Evolutionary conservation across 2,329 filamentous ascomycete species (phyloP).

Genomic region (Colletotrichum chlorophyti): DNA sequence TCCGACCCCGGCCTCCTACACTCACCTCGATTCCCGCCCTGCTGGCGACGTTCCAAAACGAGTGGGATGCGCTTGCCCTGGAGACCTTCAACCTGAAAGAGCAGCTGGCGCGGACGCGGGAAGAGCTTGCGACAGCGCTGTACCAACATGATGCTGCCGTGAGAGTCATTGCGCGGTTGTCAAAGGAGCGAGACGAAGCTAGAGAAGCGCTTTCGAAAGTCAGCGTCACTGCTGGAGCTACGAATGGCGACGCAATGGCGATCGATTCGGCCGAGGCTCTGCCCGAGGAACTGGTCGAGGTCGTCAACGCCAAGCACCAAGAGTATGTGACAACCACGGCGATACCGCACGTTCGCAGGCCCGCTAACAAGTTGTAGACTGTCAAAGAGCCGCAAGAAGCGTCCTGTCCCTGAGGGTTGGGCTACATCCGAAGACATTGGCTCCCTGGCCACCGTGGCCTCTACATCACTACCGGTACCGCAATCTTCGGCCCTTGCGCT

Average conservation of each 20-base stretch:
- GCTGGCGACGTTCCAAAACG: slow-evolving; percentile 93
- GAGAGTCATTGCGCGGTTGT: slow-evolving; percentile 88
- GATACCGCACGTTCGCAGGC: slow-evolving; percentile 19
- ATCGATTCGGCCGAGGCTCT: slow-evolving; percentile 79
- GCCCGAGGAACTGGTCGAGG: slow-evolving; percentile 72
- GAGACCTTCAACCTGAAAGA: slow-evolving; percentile 92
- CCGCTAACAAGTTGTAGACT: slow-evolving; percentile 59
- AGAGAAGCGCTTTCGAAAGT: slow-evolving; percentile 87
- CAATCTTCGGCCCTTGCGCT: slow-evolving; percentile 57
- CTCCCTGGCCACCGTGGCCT: slow-evolving; percentile 50
- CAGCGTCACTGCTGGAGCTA: slow-evolving; percentile 67
- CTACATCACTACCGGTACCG: slow-evolving; percentile 54
- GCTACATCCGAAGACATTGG: slow-evolving; percentile 75
- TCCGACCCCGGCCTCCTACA: slow-evolving; percentile 88
- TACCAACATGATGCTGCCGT: slow-evolving; percentile 99
- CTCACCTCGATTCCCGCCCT: slow-evolving; percentile 96
- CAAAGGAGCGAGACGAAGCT: slow-evolving; percentile 92
- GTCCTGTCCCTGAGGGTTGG: slow-evolving; percentile 85
- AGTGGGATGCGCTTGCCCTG: slow-evolving; percentile 93
- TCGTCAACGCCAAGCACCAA: slow-evolving; percentile 82
- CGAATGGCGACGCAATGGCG: slow-evolving; percentile 86
- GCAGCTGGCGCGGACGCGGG: slow-evolving; percentile 85
- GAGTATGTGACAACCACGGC: slow-evolving; percentile 60
- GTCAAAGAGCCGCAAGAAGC: slow-evolving; percentile 88
- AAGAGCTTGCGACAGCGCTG: slow-evolving; percentile 90